These are phyloP conservation scores for Penicillium verrucosum DNA, from an alignment of 2,329 filamentous ascomycete species.

Conservation along the genomic window DNA sequence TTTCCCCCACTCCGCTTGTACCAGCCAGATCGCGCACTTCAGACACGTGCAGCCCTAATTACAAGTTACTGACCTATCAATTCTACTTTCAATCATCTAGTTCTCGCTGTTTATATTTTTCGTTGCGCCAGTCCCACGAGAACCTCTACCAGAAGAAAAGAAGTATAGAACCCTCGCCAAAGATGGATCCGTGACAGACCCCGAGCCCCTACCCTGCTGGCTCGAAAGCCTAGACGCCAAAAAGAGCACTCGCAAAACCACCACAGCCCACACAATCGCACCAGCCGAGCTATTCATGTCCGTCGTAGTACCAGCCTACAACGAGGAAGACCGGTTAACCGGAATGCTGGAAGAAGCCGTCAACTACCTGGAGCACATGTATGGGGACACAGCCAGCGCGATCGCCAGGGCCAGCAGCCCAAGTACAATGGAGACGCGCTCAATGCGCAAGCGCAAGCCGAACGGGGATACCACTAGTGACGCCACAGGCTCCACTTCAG, in stretches of 20 bases:
- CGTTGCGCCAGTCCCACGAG: slow-evolving; percentile 76
- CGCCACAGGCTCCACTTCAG: slow-evolving; percentile 30
- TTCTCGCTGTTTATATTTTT: slow-evolving; percentile 67
- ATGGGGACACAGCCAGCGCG: slow-evolving; percentile 51
- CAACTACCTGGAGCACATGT: slow-evolving; percentile 73
- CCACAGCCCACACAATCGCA: slow-evolving; percentile 67
- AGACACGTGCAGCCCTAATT: not conserved
- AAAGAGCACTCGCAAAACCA: slow-evolving; percentile 47
- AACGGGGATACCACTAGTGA: slow-evolving; percentile 34
- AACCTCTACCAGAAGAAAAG: slow-evolving; percentile 74
- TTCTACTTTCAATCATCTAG: slow-evolving; percentile 36
- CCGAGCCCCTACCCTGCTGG: slow-evolving; percentile 75
- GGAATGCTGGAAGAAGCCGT: slow-evolving; percentile 90
- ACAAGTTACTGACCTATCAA: not conserved
- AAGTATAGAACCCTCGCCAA: slow-evolving; percentile 73
- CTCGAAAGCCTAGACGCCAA: slow-evolving; percentile 69
- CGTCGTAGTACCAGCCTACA: slow-evolving; percentile 92
- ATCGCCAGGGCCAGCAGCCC: not conserved
- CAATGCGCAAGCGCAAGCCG: slow-evolving; percentile 23
- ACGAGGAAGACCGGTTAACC: slow-evolving; percentile 78
- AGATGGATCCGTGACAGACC: slow-evolving; percentile 55
- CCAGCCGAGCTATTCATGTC: slow-evolving; percentile 80
- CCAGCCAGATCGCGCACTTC: not conserved
- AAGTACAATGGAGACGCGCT: slow-evolving; percentile 10
- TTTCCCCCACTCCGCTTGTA: not conserved